Evolutionary conservation across 2,329 filamentous ascomycete genomes (phyloP).

Genomic region (Penicillium sp.): DNA sequence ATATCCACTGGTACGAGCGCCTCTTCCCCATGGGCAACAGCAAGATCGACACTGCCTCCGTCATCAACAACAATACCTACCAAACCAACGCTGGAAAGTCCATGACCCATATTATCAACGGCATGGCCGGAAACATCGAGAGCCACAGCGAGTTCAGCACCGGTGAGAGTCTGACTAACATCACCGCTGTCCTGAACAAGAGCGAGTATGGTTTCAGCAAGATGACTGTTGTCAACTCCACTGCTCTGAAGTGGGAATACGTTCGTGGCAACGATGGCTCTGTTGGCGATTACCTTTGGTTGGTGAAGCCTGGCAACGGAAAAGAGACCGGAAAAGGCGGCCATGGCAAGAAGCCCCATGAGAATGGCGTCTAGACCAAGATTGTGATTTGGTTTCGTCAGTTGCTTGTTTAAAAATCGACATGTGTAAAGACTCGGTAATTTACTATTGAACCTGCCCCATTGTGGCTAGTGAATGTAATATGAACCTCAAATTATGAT

Average conservation of each 20-base stretch:
- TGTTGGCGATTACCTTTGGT: slow-evolving; percentile 39
- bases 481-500: too few relatives aligned
- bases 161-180: slow-evolving; percentile 36
- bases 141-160: slow-evolving; percentile 44
- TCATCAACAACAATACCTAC: slow-evolving; percentile 52
- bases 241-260: slow-evolving; percentile 46
- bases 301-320: slow-evolving; percentile 29
- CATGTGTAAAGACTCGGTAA: too few relatives aligned
- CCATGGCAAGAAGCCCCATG: not conserved
- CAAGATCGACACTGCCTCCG: slow-evolving; percentile 42
- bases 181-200: slow-evolving; percentile 48
- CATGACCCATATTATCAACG: slow-evolving; percentile 53
- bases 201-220: slow-evolving; percentile 51
- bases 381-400: not conserved
- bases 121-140: slow-evolving; percentile 55
- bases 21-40: slow-evolving; percentile 42
- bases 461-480: too few relatives aligned
- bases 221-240: slow-evolving; percentile 44
- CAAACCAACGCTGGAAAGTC: slow-evolving; percentile 48
- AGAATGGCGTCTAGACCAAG: not conserved
- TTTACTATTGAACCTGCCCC: too few relatives aligned
- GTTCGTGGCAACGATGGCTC: slow-evolving; percentile 43
- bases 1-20: slow-evolving; percentile 51
- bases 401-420: not conserved
- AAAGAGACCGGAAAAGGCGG: not conserved